phyloP scores from a whole-genome alignment of 2,329 filamentous ascomycete genomes.

The Ampelomyces quisqualis region DNA sequence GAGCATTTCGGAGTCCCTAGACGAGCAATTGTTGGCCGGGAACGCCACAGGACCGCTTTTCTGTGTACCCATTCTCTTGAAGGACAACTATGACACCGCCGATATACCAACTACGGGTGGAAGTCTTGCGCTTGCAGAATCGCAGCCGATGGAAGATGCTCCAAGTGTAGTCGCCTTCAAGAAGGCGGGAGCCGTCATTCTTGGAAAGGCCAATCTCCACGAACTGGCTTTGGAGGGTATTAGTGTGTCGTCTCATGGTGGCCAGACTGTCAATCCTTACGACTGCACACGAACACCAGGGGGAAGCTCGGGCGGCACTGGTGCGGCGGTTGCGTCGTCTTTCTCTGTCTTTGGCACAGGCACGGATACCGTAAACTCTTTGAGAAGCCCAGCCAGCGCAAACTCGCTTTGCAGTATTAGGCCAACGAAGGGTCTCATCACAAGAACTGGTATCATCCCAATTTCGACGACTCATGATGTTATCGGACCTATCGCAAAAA shows the following conservation, averaged over 20 bases:
- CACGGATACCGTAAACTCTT: conserved; percentile 63
- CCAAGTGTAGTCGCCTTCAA: conserved; percentile 53
- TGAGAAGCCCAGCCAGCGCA: conserved; percentile 61
- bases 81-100: conserved; percentile 63
- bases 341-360: conserved; percentile 61
- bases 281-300: conserved; percentile 65
- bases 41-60: conserved; percentile 58
- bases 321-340: conserved; percentile 59
- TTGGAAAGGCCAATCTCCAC: conserved; percentile 62
- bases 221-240: conserved; percentile 66
- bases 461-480: conserved; percentile 60
- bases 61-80: conserved; percentile 63
- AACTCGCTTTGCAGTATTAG: conserved; percentile 62
- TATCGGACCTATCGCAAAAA: conserved; percentile 57
- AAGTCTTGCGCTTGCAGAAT: conserved; percentile 52
- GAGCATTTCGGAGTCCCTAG: conserved; percentile 52
- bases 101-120: conserved; percentile 61
- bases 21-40: conserved; percentile 49
- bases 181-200: conserved; percentile 55
- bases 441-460: conserved; percentile 55
- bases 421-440: conserved; percentile 57
- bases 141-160: conserved; percentile 53
- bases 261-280: conserved; percentile 67
- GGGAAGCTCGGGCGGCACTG: conserved; percentile 64
- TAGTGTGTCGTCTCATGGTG: conserved; percentile 62